phyloP scores from a whole-genome alignment of 441 rosid species.

The Biscutella laevigata region DNA sequence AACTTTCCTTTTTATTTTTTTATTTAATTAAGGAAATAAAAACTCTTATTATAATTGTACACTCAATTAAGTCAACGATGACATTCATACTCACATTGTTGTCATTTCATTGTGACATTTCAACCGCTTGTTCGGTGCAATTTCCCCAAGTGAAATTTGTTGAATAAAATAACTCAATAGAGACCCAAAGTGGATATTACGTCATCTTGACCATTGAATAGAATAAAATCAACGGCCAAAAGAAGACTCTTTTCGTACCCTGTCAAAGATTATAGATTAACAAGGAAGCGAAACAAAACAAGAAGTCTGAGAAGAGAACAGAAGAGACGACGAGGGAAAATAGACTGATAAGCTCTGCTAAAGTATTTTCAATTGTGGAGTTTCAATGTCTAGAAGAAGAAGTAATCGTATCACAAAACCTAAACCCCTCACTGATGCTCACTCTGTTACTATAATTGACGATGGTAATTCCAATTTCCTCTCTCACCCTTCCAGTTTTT shows the following conservation, averaged over 20 bases:
- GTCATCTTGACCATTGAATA: conserved; percentile 11
- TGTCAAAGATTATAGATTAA: not conserved
- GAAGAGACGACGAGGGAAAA: not conserved
- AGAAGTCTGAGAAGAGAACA: not conserved
- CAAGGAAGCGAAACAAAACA: not conserved
- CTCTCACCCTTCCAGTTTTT: not conserved
- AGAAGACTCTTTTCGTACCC: not conserved
- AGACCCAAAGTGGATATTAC: not conserved
- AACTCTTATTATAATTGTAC: no score
- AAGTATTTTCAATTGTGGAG: not conserved
- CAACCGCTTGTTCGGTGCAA: no score
- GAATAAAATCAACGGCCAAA: not conserved
- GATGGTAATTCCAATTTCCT: not conserved
- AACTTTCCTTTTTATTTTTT: no score
- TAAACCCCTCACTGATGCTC: not conserved
- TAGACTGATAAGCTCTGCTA: not conserved
- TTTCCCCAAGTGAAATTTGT: no score
- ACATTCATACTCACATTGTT: no score
- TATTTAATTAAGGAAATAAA: no score
- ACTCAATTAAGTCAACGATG: no score
- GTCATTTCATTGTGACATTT: no score
- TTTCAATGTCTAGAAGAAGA: conserved; percentile 23
- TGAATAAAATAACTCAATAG: not conserved
- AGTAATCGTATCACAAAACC: conserved; percentile 18
- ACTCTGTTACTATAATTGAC: conserved; percentile 8